Conservation (phyloP, 2,329 filamentous ascomycete genomes). For the Aureobasidium sp. region DNA sequence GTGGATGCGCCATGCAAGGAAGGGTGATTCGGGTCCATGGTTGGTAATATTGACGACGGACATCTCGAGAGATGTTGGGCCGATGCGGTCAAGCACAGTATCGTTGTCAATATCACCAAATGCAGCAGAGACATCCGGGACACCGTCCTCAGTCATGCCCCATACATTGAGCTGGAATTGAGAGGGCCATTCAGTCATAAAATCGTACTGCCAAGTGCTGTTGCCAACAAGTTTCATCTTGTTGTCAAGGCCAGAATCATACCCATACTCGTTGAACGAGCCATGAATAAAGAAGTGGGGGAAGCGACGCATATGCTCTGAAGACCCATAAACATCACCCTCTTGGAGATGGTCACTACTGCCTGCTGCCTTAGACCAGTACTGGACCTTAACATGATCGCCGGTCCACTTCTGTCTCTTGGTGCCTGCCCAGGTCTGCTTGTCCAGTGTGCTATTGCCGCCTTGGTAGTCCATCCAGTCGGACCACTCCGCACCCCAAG, state of each 20-base stretch:
- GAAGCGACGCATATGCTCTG: slow-evolving; percentile 42
- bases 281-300: slow-evolving; percentile 59
- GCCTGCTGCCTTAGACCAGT: slow-evolving; percentile 53
- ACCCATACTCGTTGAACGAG: slow-evolving; percentile 57
- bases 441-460: slow-evolving; percentile 44
- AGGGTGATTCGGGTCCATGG: slow-evolving; percentile 45
- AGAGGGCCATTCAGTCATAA: slow-evolving; percentile 58
- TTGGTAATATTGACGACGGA: slow-evolving; percentile 54
- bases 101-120: slow-evolving; percentile 59
- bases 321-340: slow-evolving; percentile 43
- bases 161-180: slow-evolving; percentile 58
- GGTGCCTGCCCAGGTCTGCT: slow-evolving; percentile 52
- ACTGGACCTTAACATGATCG: slow-evolving; percentile 57
- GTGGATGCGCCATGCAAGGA: slow-evolving; percentile 49
- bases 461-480: slow-evolving; percentile 51
- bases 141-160: slow-evolving; percentile 59
- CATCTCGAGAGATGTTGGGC: slow-evolving; percentile 50
- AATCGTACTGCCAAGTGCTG: slow-evolving; percentile 52
- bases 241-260: slow-evolving; percentile 54
- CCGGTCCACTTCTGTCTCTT: slow-evolving; percentile 51
- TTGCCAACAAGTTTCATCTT: slow-evolving; percentile 42
- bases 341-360: slow-evolving; percentile 57
- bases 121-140: slow-evolving; percentile 53
- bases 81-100: slow-evolving; percentile 53
- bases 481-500: slow-evolving; percentile 54